Percentiles rank a stretch among this genome's conserved stretches.
phyloP scores from a whole-genome alignment of 2,329 filamentous ascomycete genomes.

The Cryphonectria radicalis region DNA sequence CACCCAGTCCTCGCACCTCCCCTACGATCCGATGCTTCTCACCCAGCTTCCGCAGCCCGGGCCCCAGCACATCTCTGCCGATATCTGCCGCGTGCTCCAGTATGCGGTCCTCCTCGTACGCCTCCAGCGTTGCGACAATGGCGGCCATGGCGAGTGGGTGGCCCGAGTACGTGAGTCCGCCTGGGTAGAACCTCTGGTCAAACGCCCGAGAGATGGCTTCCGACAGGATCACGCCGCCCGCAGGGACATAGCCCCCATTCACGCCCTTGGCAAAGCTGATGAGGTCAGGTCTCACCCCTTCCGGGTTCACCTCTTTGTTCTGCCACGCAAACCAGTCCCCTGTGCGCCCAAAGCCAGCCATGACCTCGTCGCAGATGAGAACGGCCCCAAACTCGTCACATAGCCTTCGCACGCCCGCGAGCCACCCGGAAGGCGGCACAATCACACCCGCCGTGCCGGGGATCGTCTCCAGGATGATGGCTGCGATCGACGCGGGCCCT shows the following conservation, averaged over 20 bases:
- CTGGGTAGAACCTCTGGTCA: constrained; percentile 24
- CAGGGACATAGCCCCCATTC: constrained; percentile 27
- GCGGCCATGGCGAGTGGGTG: constrained; percentile 29
- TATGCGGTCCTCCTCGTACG: constrained; percentile 26
- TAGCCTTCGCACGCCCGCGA: constrained; percentile 22
- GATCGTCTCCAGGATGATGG: constrained; percentile 25
- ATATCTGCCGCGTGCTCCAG: constrained; percentile 20
- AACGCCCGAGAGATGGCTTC: constrained; percentile 22
- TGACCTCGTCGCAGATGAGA: constrained; percentile 28
- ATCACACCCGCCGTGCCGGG: constrained; percentile 27
- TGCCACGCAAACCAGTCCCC: constrained; percentile 30
- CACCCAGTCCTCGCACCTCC: constrained; percentile 25
- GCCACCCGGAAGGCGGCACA: constrained; percentile 24
- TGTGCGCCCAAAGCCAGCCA: constrained; percentile 27
- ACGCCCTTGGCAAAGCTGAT: constrained; percentile 29
- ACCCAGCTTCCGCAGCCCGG: constrained; percentile 23
- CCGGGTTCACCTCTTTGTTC: constrained; percentile 25
- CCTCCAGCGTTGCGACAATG: constrained; percentile 27
- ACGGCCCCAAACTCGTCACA: constrained; percentile 28
- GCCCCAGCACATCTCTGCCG: constrained; percentile 25
- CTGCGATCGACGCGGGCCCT: constrained; percentile 21
- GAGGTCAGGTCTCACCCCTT: constrained; percentile 22
- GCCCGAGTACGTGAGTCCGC: constrained; percentile 27
- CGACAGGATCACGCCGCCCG: constrained; percentile 28
- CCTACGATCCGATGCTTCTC: constrained; percentile 22